Evolutionary conservation across 106 monocot species (phyloP), one percentile per base, ranked within the genome.

Genomic region (Ottelia alismoides): DNA sequence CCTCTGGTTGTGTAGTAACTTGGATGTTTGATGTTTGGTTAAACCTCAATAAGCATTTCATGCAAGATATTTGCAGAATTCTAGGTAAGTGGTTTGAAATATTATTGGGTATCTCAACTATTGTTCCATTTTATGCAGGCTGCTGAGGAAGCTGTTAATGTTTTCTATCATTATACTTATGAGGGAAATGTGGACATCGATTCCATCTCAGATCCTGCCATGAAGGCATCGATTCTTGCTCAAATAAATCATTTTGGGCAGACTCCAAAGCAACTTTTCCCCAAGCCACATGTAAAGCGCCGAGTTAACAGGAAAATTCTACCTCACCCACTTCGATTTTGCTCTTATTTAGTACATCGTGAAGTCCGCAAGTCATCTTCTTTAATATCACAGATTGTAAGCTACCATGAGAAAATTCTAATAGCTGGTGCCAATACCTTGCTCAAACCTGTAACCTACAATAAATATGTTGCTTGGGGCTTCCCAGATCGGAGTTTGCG

Each of bases 241-340:
- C 91, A 91, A 59, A 91, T 91, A 40, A 91, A 91, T 69, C 90
- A 91, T 57, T 91, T 91, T 48, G 90, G 90, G 28, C 90, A 91
- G 45, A 91, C 90, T 9, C 90, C 90, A 14, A 91, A 91, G 59
- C 90, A 91, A 45, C 64, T 91, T 16, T 91, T 91, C 60, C 70
- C 45, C 25, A 91, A 91, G 43, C 78, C 90, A 20, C 90, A 92
- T 47, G 75, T 65, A 11, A 84, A 81, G 55, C 66, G 91, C 3
- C 72, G 73, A 24, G 55, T 67, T 14, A 78, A 92, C 51, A 58
- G 76, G 10, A 80, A 77, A 43, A 19, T 58, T 18, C 78, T 58
- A 6, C 78, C 65, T 22, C 91, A 92, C 35, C 91, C 85, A 0
- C 81, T 92, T 20, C 81, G 76, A 14, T 69, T 81, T 51, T 55